Percentiles rank a stretch among this genome's conserved stretches.
These are phyloP conservation scores for Phaeosphaeria sp. DNA, from an alignment of 2,329 filamentous ascomycete genomes.

Conservation along the genomic window DNA sequence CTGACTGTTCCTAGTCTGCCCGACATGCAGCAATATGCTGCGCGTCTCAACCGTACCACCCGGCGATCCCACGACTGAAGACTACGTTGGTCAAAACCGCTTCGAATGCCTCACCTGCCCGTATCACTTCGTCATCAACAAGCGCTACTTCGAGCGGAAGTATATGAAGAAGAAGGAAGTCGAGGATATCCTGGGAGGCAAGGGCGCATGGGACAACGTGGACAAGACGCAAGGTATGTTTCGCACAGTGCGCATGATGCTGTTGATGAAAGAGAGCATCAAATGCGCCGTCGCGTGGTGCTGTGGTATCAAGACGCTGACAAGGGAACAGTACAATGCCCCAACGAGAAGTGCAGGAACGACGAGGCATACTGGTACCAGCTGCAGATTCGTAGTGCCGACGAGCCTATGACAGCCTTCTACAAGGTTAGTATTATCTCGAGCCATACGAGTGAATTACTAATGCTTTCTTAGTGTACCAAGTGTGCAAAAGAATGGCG, in stretches of 20 bases:
- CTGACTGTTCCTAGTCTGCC: constrained; percentile 65
- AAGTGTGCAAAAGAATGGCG: constrained; percentile 55
- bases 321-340: constrained; percentile 71
- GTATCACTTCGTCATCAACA: constrained; percentile 83
- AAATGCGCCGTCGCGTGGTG: background rate
- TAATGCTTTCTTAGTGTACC: constrained; percentile 40
- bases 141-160: constrained; percentile 81
- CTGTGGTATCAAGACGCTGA: background rate
- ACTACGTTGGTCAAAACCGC: constrained; percentile 66
- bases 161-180: constrained; percentile 82
- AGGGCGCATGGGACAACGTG: constrained; percentile 88
- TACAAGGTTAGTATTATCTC: constrained; percentile 68
- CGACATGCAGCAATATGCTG: constrained; percentile 82
- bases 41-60: constrained; percentile 66
- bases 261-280: background rate
- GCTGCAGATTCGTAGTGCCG: constrained; percentile 95
- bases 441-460: constrained; percentile 1
- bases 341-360: constrained; percentile 79
- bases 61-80: constrained; percentile 46
- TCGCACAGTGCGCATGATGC: background rate
- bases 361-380: constrained; percentile 92
- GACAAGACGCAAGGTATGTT: constrained; percentile 72
- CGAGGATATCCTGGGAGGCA: constrained; percentile 88
- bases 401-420: constrained; percentile 98
- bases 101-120: constrained; percentile 96